Percentiles rank a stretch among this genome's conserved stretches.
These are phyloP conservation scores for Lasiosphaeriaceae sp. DNA, from an alignment of 495 filamentous ascomycete genomes.

Conservation along the genomic window DNA sequence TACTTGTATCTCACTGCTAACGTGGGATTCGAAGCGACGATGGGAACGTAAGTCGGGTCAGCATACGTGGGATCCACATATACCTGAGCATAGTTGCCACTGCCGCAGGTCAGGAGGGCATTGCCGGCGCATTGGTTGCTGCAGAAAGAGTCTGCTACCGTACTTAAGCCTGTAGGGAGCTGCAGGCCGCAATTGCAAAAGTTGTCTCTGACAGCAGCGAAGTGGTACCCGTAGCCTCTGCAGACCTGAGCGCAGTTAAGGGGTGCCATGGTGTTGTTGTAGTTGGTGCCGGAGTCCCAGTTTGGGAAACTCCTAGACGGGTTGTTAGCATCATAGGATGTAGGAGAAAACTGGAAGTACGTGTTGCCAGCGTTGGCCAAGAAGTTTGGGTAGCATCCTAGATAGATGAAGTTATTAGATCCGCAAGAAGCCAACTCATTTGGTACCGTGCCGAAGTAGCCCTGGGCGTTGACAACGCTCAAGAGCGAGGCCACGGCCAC, in stretches of 20 bases:
- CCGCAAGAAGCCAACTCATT: constrained; percentile 8
- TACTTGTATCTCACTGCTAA: constrained; percentile 1
- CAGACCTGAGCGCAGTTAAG: constrained; percentile 23
- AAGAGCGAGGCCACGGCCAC: constrained; percentile 23
- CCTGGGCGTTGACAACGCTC: constrained; percentile 21
- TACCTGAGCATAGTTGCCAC: constrained; percentile 6
- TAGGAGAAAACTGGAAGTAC: constrained; percentile 13
- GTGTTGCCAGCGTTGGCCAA: neutral
- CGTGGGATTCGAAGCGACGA: neutral
- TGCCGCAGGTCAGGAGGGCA: constrained; percentile 13
- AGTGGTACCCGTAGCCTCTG: constrained; percentile 27
- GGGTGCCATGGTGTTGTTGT: constrained; percentile 22
- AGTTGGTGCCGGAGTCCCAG: constrained; percentile 15
- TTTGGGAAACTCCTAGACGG: constrained; percentile 15
- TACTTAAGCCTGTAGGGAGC: constrained; percentile 6
- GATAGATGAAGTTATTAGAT: constrained; percentile 15
- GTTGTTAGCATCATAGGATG: constrained; percentile 8
- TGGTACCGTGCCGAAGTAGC: constrained; percentile 13
- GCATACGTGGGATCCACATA: constrained; percentile 21
- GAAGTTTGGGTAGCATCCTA: constrained; percentile 20
- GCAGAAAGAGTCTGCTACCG: constrained; percentile 1
- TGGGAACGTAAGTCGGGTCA: neutral
- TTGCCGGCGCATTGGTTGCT: constrained; percentile 14
- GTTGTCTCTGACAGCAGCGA: constrained; percentile 16
- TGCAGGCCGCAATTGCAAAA: constrained; percentile 21